Evolutionary conservation across 106 monocot species (phyloP).

Genomic region (Triglochin maritima): DNA sequence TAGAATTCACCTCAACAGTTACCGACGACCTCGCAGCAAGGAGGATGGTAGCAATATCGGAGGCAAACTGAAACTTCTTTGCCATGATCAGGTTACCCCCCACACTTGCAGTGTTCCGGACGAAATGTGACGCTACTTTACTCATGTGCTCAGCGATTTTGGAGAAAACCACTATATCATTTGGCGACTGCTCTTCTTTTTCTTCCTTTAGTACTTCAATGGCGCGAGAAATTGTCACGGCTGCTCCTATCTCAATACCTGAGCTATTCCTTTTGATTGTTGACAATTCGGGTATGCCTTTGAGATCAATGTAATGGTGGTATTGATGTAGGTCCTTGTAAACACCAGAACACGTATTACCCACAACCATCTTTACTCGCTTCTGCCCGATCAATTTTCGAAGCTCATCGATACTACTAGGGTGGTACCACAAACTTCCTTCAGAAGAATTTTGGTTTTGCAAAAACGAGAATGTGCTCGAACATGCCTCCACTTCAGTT

Average conservation of each 20-base stretch:
- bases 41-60: constrained; percentile 58
- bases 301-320: constrained; percentile 46
- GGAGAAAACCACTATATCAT: constrained; percentile 13
- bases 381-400: constrained; percentile 15
- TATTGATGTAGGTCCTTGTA: constrained; percentile 45
- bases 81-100: constrained; percentile 64
- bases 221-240: constrained; percentile 27
- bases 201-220: constrained; percentile 45
- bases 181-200: background rate
- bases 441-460: too few species aligned
- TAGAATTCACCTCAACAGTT: constrained; percentile 19
- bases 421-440: constrained; percentile 23
- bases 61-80: constrained; percentile 45
- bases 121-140: constrained; percentile 47
- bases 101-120: constrained; percentile 61
- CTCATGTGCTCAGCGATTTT: constrained; percentile 60
- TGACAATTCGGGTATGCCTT: constrained; percentile 46
- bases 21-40: constrained; percentile 44
- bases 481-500: constrained; percentile 30
- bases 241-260: constrained; percentile 34
- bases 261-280: constrained; percentile 18
- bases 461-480: too few species aligned
- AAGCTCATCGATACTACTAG: constrained; percentile 34
- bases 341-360: constrained; percentile 55
- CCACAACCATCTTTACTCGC: constrained; percentile 44